A percentile compares a stretch with the other conserved stretches of the same genome.
Evolutionary conservation across 2,329 filamentous ascomycete species (phyloP).

Genomic region (Aureobasidium mangrovei): DNA sequence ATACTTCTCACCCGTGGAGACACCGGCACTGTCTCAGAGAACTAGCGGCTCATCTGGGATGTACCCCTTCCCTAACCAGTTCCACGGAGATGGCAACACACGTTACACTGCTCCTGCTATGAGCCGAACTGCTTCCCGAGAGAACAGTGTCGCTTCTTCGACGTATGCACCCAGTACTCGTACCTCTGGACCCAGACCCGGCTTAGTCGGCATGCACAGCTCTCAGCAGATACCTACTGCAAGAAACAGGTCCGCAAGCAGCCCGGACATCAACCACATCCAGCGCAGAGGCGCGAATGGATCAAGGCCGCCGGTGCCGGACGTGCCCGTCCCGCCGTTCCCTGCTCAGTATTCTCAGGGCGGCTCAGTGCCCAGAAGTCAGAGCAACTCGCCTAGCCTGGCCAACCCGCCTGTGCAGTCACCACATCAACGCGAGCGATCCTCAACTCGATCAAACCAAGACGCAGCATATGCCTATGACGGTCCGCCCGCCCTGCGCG

Average conservation of each 20-base stretch:
- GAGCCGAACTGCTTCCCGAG: constrained; percentile 49
- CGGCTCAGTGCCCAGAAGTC: constrained; percentile 56
- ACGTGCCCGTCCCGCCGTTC: constrained; percentile 39
- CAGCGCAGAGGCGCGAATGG: constrained; percentile 49
- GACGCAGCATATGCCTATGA: constrained; percentile 32
- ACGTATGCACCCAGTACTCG: constrained; percentile 15
- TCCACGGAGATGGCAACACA: constrained; percentile 62
- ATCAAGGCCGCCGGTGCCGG: constrained; percentile 32
- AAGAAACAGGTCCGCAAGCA: constrained; percentile 82
- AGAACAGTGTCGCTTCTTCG: constrained; percentile 8
- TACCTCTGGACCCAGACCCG: constrained; percentile 31
- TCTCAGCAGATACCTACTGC: constrained; percentile 42
- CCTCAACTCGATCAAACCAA: constrained; percentile 17
- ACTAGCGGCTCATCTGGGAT: constrained; percentile 63
- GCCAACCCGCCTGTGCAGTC: constrained; percentile 50
- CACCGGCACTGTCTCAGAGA: constrained; percentile 65
- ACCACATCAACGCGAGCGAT: constrained; percentile 57
- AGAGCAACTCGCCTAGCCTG: constrained; percentile 67
- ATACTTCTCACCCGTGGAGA: constrained; percentile 88
- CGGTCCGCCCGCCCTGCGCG: constrained; percentile 39
- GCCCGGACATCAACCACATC: constrained; percentile 77
- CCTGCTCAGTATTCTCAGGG: constrained; percentile 33
- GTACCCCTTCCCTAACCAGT: constrained; percentile 73
- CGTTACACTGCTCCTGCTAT: constrained; percentile 85
- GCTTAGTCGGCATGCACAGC: constrained; percentile 41